A percentile compares a stretch with the other conserved stretches of the same genome.
Conservation (phyloP, 768 basidiomycete genomes). For the Naematelia encephala region DNA sequence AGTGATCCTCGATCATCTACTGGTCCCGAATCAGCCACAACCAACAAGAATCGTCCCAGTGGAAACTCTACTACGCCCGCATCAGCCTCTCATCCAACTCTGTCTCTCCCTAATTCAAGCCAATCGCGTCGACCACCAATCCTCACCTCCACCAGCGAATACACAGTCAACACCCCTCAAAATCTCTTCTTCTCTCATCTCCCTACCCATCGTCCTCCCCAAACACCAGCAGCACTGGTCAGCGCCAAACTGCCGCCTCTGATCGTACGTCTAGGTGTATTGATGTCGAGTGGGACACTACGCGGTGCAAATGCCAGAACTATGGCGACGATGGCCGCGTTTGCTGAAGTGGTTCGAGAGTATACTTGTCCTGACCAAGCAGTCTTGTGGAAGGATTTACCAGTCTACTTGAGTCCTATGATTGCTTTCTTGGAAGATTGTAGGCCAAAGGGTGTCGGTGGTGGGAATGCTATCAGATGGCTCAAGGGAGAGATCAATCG, state of each 20-base stretch:
- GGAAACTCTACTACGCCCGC: neutral
- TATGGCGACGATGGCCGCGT: slow-evolving; percentile 83
- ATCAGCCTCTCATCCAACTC: neutral
- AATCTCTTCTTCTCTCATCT: slow-evolving; percentile 46
- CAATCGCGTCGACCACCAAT: slow-evolving; percentile 15
- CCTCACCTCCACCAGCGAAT: neutral
- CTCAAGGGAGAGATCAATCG: slow-evolving; percentile 92
- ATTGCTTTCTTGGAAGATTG: slow-evolving; percentile 38
- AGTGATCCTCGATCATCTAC: neutral
- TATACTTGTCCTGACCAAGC: slow-evolving; percentile 37
- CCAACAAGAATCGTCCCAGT: neutral
- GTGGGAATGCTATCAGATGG: slow-evolving; percentile 54
- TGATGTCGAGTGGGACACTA: slow-evolving; percentile 88
- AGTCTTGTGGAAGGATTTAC: slow-evolving; percentile 36
- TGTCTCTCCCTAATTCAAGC: neutral
- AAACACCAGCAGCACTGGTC: slow-evolving; percentile 28
- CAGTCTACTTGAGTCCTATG: slow-evolving; percentile 37
- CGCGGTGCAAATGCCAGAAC: slow-evolving; percentile 93
- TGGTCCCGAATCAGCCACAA: neutral
- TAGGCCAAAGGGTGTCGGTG: slow-evolving; percentile 50
- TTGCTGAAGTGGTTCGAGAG: slow-evolving; percentile 71
- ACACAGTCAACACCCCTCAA: slow-evolving; percentile 15
- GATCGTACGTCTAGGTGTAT: slow-evolving; percentile 77
- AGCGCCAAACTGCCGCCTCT: slow-evolving; percentile 69
- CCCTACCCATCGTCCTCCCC: slow-evolving; percentile 29